phyloP scores from a whole-genome alignment of 805 yeast genomes.

The Metschnikowia orientalis region DNA sequence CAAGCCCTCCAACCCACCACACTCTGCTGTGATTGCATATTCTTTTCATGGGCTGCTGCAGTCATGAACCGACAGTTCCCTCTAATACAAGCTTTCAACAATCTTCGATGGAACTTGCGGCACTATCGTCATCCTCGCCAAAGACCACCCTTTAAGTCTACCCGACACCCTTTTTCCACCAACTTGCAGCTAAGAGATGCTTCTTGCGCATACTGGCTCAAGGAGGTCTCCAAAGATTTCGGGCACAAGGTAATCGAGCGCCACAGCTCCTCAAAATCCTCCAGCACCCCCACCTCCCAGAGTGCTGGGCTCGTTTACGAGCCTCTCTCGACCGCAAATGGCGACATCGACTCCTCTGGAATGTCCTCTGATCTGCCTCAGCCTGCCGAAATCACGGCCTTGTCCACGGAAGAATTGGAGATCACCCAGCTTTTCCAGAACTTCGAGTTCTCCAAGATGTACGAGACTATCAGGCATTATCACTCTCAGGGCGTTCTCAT shows the following conservation, averaged over 20 bases:
- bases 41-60: too few species aligned
- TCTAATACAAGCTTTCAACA: conserved; percentile 9
- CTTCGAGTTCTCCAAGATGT: conserved; percentile 12
- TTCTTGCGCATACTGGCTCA: conserved; percentile 17
- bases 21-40: too few species aligned
- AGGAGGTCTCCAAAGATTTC: conserved; percentile 12
- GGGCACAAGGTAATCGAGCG: conserved; percentile 7
- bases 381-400: not conserved
- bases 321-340: not conserved
- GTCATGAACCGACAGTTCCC: conserved; percentile 17
- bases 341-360: not conserved
- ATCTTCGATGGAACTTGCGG: conserved; percentile 14
- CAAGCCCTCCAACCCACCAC: too few species aligned
- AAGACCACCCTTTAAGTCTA: conserved; percentile 15
- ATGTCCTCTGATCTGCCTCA: not conserved
- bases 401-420: conserved; percentile 13
- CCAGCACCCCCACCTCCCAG: too few species aligned
- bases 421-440: conserved; percentile 12
- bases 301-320: too few species aligned
- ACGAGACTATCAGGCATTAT: conserved; percentile 7
- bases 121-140: conserved; percentile 11
- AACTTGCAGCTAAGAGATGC: conserved; percentile 16
- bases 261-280: conserved; percentile 1
- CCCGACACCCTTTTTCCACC: conserved; percentile 17
- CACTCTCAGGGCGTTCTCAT: conserved; percentile 8